Percentiles rank a stretch among this genome's conserved stretches.
Evolutionary conservation across 345 rosid species (phyloP).

Genomic region (Eutrema japonicum): DNA sequence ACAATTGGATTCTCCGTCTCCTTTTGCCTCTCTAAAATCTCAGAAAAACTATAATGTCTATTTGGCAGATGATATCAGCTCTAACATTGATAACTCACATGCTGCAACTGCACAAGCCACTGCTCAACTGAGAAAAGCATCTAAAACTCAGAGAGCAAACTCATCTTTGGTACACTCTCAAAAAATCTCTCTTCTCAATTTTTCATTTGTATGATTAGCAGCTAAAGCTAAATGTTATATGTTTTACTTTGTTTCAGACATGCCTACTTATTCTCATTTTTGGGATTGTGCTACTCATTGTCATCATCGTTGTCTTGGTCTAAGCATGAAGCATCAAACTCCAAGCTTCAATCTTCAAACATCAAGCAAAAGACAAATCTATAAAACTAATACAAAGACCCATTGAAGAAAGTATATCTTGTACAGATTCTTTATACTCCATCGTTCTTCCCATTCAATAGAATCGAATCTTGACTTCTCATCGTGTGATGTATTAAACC

Average conservation of each 20-base stretch:
- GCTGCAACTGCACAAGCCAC: slow-evolving; percentile 64
- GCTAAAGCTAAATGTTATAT: slow-evolving; percentile 6
- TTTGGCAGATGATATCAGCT: slow-evolving; percentile 68
- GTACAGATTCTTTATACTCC: slow-evolving; percentile 44
- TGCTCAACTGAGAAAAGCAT: slow-evolving; percentile 60
- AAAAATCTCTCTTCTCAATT: neutral
- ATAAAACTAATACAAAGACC: slow-evolving; percentile 19
- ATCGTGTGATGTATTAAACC: slow-evolving; percentile 27
- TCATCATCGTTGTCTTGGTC: slow-evolving; percentile 59
- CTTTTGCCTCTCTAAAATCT: neutral
- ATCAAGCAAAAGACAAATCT: slow-evolving; percentile 1
- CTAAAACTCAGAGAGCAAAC: slow-evolving; percentile 63
- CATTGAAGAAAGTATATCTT: slow-evolving; percentile 32
- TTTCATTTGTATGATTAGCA: neutral
- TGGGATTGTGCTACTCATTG: slow-evolving; percentile 66
- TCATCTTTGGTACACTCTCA: slow-evolving; percentile 62
- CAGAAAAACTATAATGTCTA: slow-evolving; percentile 5
- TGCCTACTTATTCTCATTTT: slow-evolving; percentile 74
- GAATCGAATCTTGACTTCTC: neutral
- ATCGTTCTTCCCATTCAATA: slow-evolving; percentile 17
- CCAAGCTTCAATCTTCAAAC: slow-evolving; percentile 13
- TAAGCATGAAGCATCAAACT: slow-evolving; percentile 37
- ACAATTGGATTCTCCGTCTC: neutral
- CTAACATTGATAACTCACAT: slow-evolving; percentile 62
- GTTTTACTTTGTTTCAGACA: slow-evolving; percentile 50